phyloP scores from a whole-genome alignment of 495 filamentous ascomycete species.

The Penicillium tannophilum region DNA sequence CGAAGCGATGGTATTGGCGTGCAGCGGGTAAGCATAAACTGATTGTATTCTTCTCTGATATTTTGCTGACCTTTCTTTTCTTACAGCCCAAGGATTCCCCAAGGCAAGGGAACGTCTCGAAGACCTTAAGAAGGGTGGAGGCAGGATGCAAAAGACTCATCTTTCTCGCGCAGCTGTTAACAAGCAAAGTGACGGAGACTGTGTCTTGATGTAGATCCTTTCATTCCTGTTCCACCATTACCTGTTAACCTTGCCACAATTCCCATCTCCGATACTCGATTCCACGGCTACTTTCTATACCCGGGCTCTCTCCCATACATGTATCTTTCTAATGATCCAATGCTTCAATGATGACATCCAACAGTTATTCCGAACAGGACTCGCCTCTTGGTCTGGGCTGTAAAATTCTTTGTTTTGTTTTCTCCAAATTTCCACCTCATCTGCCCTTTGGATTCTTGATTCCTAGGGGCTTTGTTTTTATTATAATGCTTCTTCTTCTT shows the following conservation, averaged over 20 bases:
- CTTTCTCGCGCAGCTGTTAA: constrained; percentile 81
- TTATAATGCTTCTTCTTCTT: not conserved
- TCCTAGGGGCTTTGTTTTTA: no score
- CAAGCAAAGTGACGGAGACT: constrained; percentile 82
- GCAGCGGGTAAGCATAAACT: constrained; percentile 80
- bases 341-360: constrained; percentile 13
- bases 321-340: constrained; percentile 22
- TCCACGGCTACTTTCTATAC: not conserved
- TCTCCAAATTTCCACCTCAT: not conserved
- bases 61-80: constrained; percentile 1
- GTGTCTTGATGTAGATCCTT: constrained; percentile 69
- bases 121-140: constrained; percentile 80
- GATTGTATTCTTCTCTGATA: not conserved
- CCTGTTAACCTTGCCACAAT: constrained; percentile 6
- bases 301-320: constrained; percentile 7
- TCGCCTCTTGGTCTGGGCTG: constrained; percentile 14
- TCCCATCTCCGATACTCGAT: constrained; percentile 3
- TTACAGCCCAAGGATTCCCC: constrained; percentile 83
- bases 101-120: constrained; percentile 91
- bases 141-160: constrained; percentile 71
- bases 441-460: not conserved
- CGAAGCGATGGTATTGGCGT: constrained; percentile 97
- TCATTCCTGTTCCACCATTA: constrained; percentile 3
- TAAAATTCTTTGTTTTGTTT: constrained; percentile 11
- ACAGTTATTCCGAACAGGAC: not conserved